Evolutionary conservation across 2,329 filamentous ascomycete species (phyloP).

Genomic region (Xylariaceae sp.): DNA sequence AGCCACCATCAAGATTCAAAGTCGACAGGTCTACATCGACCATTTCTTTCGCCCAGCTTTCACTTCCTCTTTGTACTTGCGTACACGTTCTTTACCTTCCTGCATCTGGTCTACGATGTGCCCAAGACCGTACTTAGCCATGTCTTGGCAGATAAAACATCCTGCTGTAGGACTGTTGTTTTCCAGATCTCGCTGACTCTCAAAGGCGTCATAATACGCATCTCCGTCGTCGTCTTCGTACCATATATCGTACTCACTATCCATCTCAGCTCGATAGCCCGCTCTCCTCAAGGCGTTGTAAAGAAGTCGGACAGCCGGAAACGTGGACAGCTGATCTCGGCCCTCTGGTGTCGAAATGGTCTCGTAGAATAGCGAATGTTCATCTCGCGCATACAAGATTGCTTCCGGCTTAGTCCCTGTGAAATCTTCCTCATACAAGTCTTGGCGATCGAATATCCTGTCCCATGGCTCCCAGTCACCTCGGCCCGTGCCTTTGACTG

Average conservation of each 20-base stretch:
- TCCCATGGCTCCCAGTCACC: too few species aligned
- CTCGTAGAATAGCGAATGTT: neutral
- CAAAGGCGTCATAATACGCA: neutral
- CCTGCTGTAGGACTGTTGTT: neutral
- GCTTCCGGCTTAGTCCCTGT: too few species aligned
- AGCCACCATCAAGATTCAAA: too few species aligned
- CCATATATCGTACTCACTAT: neutral
- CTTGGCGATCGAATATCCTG: too few species aligned
- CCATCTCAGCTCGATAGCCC: neutral
- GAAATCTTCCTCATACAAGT: too few species aligned
- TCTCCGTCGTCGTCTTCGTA: neutral
- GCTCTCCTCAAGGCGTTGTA: neutral
- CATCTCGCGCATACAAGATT: neutral
- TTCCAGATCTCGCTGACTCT: neutral
- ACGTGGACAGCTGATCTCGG: neutral
- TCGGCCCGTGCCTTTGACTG: too few species aligned
- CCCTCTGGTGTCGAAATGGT: neutral
- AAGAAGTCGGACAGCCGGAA: neutral
- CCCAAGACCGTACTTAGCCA: neutral
- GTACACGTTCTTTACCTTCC: neutral
- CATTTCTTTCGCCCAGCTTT: too few species aligned
- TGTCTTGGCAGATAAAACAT: neutral
- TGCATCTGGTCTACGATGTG: neutral
- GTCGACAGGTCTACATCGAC: too few species aligned
- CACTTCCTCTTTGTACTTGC: neutral